phyloP scores from a whole-genome alignment of 257 asterid genomes.

The Capsicum baccatum region DNA sequence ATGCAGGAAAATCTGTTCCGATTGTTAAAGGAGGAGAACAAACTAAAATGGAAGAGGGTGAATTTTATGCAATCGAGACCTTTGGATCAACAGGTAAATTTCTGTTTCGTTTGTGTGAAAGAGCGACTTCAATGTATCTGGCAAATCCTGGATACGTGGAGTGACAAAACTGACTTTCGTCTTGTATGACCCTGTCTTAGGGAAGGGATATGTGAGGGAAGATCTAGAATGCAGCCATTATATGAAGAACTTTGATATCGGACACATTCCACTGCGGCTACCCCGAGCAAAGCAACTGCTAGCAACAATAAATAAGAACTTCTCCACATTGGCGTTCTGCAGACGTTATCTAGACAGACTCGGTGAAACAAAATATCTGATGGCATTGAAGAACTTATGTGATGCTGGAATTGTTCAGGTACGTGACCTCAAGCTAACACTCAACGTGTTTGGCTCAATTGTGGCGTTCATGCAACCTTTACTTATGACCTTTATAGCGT shows the following conservation, averaged over 20 bases:
- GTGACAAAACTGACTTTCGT: background rate
- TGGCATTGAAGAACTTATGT: constrained; percentile 97
- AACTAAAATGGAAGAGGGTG: constrained; percentile 99
- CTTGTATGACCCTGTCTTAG: constrained; percentile 40
- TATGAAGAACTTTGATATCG: constrained; percentile 96
- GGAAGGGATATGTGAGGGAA: constrained; percentile 95
- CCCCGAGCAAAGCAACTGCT: constrained; percentile 92
- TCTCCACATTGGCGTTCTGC: constrained; percentile 95
- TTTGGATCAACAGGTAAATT: constrained; percentile 92
- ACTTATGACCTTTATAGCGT: background rate
- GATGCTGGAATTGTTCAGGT: constrained; percentile 96
- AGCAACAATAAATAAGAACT: constrained; percentile 88
- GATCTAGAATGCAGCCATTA: constrained; percentile 98
- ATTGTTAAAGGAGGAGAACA: constrained; percentile 98
- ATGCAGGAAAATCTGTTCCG: constrained; percentile 98
- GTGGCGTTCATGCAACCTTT: background rate
- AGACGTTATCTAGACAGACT: constrained; percentile 91
- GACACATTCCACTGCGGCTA: constrained; percentile 85
- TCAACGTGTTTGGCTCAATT: background rate
- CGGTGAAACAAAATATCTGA: constrained; percentile 90
- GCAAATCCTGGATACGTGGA: background rate
- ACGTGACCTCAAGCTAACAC: constrained; percentile 9
- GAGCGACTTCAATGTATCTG: background rate
- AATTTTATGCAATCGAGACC: constrained; percentile 95
- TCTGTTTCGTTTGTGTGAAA: background rate